Conservation (phyloP, 2,329 filamentous ascomycete species). For the Talaromyces amestolkiae region DNA sequence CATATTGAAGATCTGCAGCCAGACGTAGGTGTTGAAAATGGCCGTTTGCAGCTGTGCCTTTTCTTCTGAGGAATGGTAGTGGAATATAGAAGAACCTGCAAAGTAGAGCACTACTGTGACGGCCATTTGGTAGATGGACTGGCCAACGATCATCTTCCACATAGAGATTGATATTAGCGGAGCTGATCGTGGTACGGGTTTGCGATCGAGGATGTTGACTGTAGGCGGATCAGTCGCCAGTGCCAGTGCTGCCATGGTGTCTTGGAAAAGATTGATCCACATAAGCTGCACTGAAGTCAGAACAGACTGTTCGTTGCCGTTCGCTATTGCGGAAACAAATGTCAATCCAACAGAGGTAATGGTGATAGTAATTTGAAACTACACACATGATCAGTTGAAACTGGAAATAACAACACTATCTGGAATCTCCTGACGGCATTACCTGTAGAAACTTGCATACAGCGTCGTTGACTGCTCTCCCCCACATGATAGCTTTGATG, state of each 20-base stretch:
- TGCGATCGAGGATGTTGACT: constrained; percentile 74
- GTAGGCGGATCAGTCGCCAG: constrained; percentile 88
- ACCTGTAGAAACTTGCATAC: constrained; percentile 65
- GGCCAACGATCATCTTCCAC: constrained; percentile 99
- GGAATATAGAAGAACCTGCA: constrained; percentile 48
- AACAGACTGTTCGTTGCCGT: background rate
- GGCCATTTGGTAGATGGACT: constrained; percentile 81
- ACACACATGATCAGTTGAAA: constrained; percentile 40
- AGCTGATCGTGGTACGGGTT: constrained; percentile 71
- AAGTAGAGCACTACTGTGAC: constrained; percentile 82
- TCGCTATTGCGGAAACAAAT: background rate
- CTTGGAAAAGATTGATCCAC: constrained; percentile 40
- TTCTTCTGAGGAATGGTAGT: constrained; percentile 54
- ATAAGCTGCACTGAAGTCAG: constrained; percentile 8
- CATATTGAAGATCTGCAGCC: constrained; percentile 99
- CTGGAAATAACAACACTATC: background rate
- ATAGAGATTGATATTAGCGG: constrained; percentile 82
- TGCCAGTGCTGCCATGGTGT: constrained; percentile 65
- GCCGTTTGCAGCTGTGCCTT: constrained; percentile 63
- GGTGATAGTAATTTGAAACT: constrained; percentile 71
- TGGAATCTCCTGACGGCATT: background rate
- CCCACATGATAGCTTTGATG: constrained; percentile 66
- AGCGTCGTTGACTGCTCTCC: constrained; percentile 66
- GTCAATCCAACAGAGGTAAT: constrained; percentile 72
- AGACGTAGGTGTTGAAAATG: constrained; percentile 97